A percentile compares a stretch with the other conserved stretches of the same genome.
phyloP scores from a whole-genome alignment of 257 asterid genomes.

The Sherardia arvensis region DNA sequence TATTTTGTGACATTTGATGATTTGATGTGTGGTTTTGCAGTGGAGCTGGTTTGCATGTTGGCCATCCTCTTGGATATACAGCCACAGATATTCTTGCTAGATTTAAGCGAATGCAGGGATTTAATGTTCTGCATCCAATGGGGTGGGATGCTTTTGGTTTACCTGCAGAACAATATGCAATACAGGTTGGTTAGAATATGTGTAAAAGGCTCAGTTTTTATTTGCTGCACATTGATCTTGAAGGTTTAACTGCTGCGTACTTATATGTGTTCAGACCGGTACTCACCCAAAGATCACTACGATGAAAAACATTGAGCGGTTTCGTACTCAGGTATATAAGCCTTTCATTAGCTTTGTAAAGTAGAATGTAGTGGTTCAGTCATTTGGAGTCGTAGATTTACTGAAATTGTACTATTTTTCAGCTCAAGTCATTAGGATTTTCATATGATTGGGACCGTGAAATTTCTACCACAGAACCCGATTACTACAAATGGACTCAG shows the following conservation, averaged over 20 bases:
- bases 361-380: neutral
- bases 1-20: neutral
- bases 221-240: conserved; percentile 2
- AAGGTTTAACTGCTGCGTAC: conserved; percentile 8
- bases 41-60: conserved; percentile 98
- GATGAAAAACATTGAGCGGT: conserved; percentile 62
- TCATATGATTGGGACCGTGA: conserved; percentile 99
- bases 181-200: conserved; percentile 41
- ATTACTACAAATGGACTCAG: conserved; percentile 92
- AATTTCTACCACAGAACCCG: conserved; percentile 93
- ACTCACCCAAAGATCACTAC: conserved; percentile 90
- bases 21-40: conserved; percentile 41
- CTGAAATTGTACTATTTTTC: conserved; percentile 33
- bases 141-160: conserved; percentile 99
- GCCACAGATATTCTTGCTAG: conserved; percentile 98
- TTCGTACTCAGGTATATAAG: conserved; percentile 68
- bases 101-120: conserved; percentile 91
- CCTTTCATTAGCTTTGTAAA: neutral
- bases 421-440: conserved; percentile 90
- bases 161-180: conserved; percentile 98
- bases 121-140: conserved; percentile 96
- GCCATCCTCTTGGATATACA: conserved; percentile 98
- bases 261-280: conserved; percentile 60
- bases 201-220: neutral
- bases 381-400: neutral